phyloP scores from a whole-genome alignment of 2,329 filamentous ascomycete species.

The Cladosporium sphaerospermum region DNA sequence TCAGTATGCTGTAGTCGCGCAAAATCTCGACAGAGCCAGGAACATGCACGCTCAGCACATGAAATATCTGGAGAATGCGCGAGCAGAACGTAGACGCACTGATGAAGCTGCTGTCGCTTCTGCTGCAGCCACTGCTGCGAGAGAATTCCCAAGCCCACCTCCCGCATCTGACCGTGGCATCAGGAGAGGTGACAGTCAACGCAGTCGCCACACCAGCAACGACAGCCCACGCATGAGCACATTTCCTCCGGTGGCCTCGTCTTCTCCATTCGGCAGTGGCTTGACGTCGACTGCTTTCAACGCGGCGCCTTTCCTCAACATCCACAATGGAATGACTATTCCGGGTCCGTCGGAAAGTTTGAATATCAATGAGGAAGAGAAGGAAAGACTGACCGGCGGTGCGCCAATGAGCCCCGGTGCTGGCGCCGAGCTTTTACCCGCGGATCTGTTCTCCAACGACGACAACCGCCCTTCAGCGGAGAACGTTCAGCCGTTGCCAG shows the following conservation, averaged over 20 bases:
- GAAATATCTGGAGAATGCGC: constrained; percentile 23
- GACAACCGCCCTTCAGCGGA: constrained; percentile 19
- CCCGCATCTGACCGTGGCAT: constrained; percentile 17
- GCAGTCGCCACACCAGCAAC: constrained; percentile 28
- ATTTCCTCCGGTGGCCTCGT: constrained; percentile 16
- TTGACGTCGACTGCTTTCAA: constrained; percentile 17
- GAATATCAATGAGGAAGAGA: constrained; percentile 55
- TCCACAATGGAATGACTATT: constrained; percentile 57
- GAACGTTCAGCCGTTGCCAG: constrained; percentile 25
- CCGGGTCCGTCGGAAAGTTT: constrained; percentile 38
- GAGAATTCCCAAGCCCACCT: constrained; percentile 21
- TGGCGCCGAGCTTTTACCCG: constrained; percentile 61
- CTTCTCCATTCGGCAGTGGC: constrained; percentile 9
- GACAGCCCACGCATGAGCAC: constrained; percentile 24
- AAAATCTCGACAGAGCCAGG: constrained; percentile 29
- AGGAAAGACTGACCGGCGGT: constrained; percentile 54
- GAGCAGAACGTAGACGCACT: constrained; percentile 25
- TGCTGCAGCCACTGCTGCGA: constrained; percentile 18
- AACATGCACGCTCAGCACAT: constrained; percentile 41
- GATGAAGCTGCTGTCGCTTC: constrained; percentile 23
- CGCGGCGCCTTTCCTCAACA: constrained; percentile 47
- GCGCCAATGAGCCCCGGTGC: constrained; percentile 74
- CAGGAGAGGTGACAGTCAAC: constrained; percentile 35
- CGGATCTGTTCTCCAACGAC: constrained; percentile 46
- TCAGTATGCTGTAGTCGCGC: constrained; percentile 26